Percentiles rank a stretch among this genome's conserved stretches.
Conservation (phyloP, 2,329 filamentous ascomycete species). For the Chlorencoelia australis region DNA sequence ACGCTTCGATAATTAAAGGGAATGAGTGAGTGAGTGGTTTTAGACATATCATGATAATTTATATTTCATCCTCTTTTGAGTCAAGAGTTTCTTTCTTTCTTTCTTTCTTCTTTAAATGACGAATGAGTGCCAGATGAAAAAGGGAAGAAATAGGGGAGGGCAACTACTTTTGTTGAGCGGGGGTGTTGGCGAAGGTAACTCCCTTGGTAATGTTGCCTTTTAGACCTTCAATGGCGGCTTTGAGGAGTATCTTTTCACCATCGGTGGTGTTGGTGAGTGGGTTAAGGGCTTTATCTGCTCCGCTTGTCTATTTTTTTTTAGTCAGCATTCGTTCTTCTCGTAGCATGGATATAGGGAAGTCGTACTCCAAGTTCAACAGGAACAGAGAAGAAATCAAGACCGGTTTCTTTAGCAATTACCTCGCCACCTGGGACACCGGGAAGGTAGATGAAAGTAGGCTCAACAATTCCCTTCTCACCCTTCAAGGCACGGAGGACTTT, state of each 20-base stretch:
- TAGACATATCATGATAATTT: too few species aligned
- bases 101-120: too few species aligned
- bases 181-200: constrained; percentile 38
- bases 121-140: too few species aligned
- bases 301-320: constrained; percentile 66
- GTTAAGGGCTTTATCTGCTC: constrained; percentile 6
- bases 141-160: constrained; percentile 1
- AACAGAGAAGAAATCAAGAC: constrained; percentile 89
- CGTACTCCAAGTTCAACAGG: constrained; percentile 91
- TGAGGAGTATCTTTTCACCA: constrained; percentile 12
- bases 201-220: constrained; percentile 86
- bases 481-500: constrained; percentile 87
- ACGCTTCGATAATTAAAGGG: too few species aligned
- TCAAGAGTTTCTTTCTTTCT: constrained; percentile 6
- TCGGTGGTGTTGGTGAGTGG: constrained; percentile 16
- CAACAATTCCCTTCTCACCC: constrained; percentile 86
- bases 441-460: constrained; percentile 94
- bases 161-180: constrained; percentile 10
- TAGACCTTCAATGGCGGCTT: constrained; percentile 13
- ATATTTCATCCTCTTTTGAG: too few species aligned
- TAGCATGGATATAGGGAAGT: constrained; percentile 46
- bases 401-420: constrained; percentile 72
- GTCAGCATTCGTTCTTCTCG: constrained; percentile 77
- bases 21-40: too few species aligned
- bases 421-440: constrained; percentile 82